A percentile compares a stretch with the other conserved stretches of the same genome.
Evolutionary conservation across 2,329 filamentous ascomycete species (phyloP).

Genomic region (Davidsoniella australis): DNA sequence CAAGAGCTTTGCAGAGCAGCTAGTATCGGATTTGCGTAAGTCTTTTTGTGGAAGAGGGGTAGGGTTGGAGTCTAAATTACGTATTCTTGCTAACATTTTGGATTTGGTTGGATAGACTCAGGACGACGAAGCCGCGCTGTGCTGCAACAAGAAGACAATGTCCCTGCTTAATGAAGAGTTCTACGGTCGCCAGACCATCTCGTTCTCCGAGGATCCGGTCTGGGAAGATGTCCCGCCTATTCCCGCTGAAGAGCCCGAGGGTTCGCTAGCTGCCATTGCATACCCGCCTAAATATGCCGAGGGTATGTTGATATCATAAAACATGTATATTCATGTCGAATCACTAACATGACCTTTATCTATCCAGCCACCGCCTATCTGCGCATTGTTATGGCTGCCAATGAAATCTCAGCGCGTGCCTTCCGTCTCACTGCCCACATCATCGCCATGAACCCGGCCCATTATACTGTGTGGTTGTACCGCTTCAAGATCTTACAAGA

Average conservation of each 20-base stretch:
- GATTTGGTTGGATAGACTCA: not conserved
- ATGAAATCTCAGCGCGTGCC: constrained; percentile 66
- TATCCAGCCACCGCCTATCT: constrained; percentile 68
- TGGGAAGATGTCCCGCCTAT: constrained; percentile 81
- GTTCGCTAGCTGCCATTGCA: constrained; percentile 79
- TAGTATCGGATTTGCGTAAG: constrained; percentile 23
- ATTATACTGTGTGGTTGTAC: constrained; percentile 98
- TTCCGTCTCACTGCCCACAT: constrained; percentile 74
- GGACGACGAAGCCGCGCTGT: not conserved
- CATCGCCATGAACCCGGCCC: constrained; percentile 83
- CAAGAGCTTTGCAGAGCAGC: constrained; percentile 26
- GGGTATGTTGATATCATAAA: constrained; percentile 26
- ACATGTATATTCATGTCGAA: not conserved
- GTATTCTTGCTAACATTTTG: too few species aligned
- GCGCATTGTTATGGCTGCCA: constrained; percentile 75
- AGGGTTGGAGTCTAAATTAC: constrained; percentile 17
- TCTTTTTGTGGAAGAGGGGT: constrained; percentile 23
- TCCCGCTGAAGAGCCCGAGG: constrained; percentile 64
- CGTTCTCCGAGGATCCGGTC: constrained; percentile 42
- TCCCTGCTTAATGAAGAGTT: constrained; percentile 32
- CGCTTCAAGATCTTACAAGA: constrained; percentile 62
- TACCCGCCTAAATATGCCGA: constrained; percentile 83
- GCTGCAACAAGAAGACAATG: constrained; percentile 25
- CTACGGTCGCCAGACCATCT: constrained; percentile 31
- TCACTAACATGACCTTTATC: not conserved